Evolutionary conservation across 768 basidiomycete genomes (phyloP), one percentile per base, ranked within the genome.

Genomic region (Boletus eberwhitei): DNA sequence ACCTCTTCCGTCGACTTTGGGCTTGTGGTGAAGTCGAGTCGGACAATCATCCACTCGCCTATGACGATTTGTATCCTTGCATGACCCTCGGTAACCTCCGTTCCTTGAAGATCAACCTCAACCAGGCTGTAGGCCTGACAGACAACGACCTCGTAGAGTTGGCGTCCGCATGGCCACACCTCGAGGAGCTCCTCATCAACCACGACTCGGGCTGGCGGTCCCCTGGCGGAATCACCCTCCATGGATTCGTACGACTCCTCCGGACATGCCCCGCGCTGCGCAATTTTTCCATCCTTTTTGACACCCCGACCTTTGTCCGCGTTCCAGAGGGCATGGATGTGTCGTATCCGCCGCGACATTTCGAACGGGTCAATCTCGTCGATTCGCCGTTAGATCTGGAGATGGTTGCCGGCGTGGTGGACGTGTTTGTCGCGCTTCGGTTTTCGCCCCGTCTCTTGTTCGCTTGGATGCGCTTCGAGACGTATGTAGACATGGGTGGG

Each of bases 301-400:
- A 58, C 36, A 47, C 48, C 14, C 36, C 31, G 22, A 57, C 53
- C 2, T 57, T 55, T 19, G 14, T 13, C 9, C 3, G 5, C 21
- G 44, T 55, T 21, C 47, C 56, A 16, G 42, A 45, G 16, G 47
- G 32, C 11, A 49, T 55, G 53, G 53, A 57, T 4, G n/a, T 44
- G 14, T 19, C 46, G 8, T 55, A 37, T 29, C 47, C 41, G 14
- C 19, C 7, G 14, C 41, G 55, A 45, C 16, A 11, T 4, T 16
- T 56, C 5, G 34, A 36, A 16, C 17, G 21, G 4, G 22, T 49
- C 53, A 57, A 57, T 19, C 31, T 40, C 37, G 3, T 36, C 43
- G 52, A 54, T 22, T 56, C 52, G 8, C 46, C 52, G 4, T 48
- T 55, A 45, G 35, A 21, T 8, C 8, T 9, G 4, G 55, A 9